Evolutionary conservation across 2,329 filamentous ascomycete genomes (phyloP).

Genomic region (Ascochyta pisi): DNA sequence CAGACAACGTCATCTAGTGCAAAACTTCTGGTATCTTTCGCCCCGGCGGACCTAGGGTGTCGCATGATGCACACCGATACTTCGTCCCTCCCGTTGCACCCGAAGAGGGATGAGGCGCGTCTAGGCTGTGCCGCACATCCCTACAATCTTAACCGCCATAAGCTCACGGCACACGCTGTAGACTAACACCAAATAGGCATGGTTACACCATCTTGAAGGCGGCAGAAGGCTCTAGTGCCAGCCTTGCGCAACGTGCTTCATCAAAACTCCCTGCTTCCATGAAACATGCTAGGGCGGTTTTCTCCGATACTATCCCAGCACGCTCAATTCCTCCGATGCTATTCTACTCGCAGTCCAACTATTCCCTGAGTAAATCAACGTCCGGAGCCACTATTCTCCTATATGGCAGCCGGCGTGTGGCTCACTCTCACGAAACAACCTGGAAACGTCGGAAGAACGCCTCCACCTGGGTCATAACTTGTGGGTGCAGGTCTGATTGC

Average conservation of each 20-base stretch:
- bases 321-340: slow-evolving; percentile 4
- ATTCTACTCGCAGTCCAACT: slow-evolving; percentile 13
- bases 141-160: slow-evolving; percentile 15
- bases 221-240: slow-evolving; percentile 7
- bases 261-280: slow-evolving; percentile 1
- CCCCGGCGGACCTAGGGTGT: not conserved
- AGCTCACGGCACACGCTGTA: slow-evolving; percentile 4
- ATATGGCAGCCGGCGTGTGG: not conserved
- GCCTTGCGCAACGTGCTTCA: slow-evolving; percentile 13
- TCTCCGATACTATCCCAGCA: slow-evolving; percentile 15
- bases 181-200: not conserved
- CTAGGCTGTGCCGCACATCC: slow-evolving; percentile 3
- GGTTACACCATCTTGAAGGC: not conserved
- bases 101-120: slow-evolving; percentile 7
- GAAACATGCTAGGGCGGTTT: slow-evolving; percentile 13
- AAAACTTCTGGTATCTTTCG: not conserved
- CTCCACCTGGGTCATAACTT: slow-evolving; percentile 13
- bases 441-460: slow-evolving; percentile 13
- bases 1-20: not conserved
- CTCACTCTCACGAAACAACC: slow-evolving; percentile 2
- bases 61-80: slow-evolving; percentile 3
- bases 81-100: not conserved
- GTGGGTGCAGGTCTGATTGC: slow-evolving; percentile 15
- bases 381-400: slow-evolving; percentile 2
- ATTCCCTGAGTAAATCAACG: slow-evolving; percentile 6